Base-by-base conservation (phyloP, 495 filamentous ascomycete species). In the Immersiella caudata region DNA sequence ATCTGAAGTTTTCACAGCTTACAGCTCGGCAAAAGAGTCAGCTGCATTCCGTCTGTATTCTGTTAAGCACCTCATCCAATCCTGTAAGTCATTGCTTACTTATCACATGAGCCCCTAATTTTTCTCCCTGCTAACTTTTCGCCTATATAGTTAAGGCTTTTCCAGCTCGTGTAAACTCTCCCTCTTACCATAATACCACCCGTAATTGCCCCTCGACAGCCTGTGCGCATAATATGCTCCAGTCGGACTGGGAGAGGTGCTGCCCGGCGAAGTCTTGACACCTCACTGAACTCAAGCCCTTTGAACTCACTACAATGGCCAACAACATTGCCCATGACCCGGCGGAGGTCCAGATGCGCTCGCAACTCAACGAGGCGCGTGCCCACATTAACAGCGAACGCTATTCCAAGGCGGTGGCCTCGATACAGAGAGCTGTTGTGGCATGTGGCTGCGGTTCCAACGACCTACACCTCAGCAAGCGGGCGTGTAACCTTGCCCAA, bases 401-500 rank as follows among this genome's bases (percentile, higher is more conserved):
- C 11, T 46, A 46, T 12, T 14, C 40, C 40, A 4, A 12, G 11
- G 40, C 40, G 11, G 40, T 46, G 11, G 40, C 40, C 40, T 5
- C 40, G 2, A 46, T 46, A 2, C 40, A 46, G 16, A 12, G 5
- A 4, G 40, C 40, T 6, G 40, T 46, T 18, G 40, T 46, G 11
- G 40, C 40, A 2, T 64, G 46, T 2, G 73, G 74, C 57, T 46
- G 59, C 21, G 60, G 67, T 9, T 33, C 26, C 20, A 58, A 65
- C 49, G n/a, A 63, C 8, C 22, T 25, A 14, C 75, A 77, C 56
- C 56, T 40, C 1, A 71, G 68, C 18, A 72, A 75, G 62, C 75
- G 74, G 60, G 66, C 71, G 12, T 77, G 75, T 33, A 59, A 74
- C 61, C 69, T 74, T 24, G 29, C 6, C 8, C 73, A 77, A 26